A percentile compares a stretch with the other conserved stretches of the same genome.
Evolutionary conservation across 2,329 filamentous ascomycete species (phyloP).

Genomic region (Aspergillus sp.): DNA sequence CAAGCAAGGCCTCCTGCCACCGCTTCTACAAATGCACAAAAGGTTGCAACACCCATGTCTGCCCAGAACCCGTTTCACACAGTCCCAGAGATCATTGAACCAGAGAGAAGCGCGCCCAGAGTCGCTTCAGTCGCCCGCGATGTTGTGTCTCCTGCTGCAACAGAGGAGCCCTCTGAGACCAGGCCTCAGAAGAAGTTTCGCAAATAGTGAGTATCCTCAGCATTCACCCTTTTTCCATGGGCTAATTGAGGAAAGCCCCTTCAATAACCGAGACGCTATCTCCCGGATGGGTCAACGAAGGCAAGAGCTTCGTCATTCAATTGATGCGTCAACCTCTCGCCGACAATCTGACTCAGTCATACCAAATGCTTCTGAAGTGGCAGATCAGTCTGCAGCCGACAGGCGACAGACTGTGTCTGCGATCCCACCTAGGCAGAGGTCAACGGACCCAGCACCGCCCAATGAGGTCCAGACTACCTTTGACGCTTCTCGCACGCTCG

Average conservation of each 20-base stretch:
- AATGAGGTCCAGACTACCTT: slow-evolving; percentile 13
- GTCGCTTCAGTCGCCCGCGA: not conserved
- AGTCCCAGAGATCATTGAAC: not conserved
- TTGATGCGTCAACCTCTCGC: slow-evolving; percentile 2
- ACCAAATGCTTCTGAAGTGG: not conserved
- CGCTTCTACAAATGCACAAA: not conserved
- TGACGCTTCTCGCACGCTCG: slow-evolving; percentile 14
- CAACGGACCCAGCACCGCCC: not conserved
- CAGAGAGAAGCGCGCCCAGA: not conserved
- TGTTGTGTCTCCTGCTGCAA: not conserved
- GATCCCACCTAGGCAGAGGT: not conserved
- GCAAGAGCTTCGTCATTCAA: slow-evolving; percentile 1
- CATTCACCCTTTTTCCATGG: not conserved
- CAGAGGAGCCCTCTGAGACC: not conserved
- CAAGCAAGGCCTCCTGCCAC: not conserved
- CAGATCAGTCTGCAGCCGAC: not conserved
- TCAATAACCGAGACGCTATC: slow-evolving; percentile 15
- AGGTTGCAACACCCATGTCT: not conserved
- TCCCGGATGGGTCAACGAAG: slow-evolving; percentile 17
- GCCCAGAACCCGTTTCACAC: not conserved
- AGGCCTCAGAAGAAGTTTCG: slow-evolving; percentile 19
- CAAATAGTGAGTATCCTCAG: slow-evolving; percentile 16
- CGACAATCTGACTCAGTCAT: slow-evolving; percentile 17
- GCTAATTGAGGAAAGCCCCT: slow-evolving; percentile 14
- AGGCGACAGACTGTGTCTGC: slow-evolving; percentile 13